These are phyloP conservation scores for Raddia guianensis DNA, from an alignment of 176 grass and related monocot genomes.

Conservation along the genomic window DNA sequence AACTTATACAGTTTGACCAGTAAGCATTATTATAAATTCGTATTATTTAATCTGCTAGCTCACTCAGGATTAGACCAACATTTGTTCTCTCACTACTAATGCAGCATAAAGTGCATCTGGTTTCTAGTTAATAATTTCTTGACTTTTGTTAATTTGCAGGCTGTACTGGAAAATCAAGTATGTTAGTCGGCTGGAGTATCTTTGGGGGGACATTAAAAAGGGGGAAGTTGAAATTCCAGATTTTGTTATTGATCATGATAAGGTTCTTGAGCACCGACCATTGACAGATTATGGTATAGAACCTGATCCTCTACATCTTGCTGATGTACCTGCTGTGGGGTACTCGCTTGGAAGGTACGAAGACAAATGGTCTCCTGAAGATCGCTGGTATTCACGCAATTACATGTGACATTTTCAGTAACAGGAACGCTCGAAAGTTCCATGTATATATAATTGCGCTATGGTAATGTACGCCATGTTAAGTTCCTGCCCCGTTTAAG, in stretches of 20 bases:
- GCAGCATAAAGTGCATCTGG: not conserved
- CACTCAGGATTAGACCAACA: not conserved
- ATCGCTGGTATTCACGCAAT: slow-evolving; percentile 56
- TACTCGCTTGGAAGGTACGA: slow-evolving; percentile 72
- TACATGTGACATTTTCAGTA: slow-evolving; percentile 54
- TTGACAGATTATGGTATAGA: slow-evolving; percentile 96
- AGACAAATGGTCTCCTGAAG: slow-evolving; percentile 69
- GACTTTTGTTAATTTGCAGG: slow-evolving; percentile 46
- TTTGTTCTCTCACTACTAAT: not conserved
- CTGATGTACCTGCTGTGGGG: slow-evolving; percentile 65
- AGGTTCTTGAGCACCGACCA: slow-evolving; percentile 90
- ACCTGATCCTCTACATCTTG: slow-evolving; percentile 80
- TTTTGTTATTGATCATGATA: slow-evolving; percentile 72
- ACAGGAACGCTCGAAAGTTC: not conserved
- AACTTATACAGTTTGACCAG: not conserved
- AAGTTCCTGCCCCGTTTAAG: not conserved
- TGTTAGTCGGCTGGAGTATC: slow-evolving; percentile 79
- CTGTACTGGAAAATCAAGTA: slow-evolving; percentile 99
- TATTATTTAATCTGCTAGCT: not conserved
- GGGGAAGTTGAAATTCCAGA: slow-evolving; percentile 90
- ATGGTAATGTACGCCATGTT: slow-evolving; percentile 18
- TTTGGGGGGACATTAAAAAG: slow-evolving; percentile 83
- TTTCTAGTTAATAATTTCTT: not conserved
- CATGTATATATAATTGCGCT: slow-evolving; percentile 7
- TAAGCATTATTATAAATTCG: not conserved